Evolutionary conservation across 208 protist genomes (phyloP), one percentile per base, ranked within the genome.

Genomic region (Histomonas meleagridis): DNA sequence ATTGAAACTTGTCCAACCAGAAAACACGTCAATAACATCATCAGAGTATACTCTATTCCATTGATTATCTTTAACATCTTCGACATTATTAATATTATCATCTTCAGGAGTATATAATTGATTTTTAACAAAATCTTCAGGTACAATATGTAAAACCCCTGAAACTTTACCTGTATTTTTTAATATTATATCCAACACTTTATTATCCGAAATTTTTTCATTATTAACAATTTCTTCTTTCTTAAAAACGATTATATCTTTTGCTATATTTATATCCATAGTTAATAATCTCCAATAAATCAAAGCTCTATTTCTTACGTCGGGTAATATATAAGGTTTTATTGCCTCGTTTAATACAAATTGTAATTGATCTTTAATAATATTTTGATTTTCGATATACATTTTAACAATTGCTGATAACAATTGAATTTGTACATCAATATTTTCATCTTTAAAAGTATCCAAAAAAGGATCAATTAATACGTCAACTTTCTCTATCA

Each of bases 401-500:
- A 55, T 32, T 49, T 91, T 91, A 21, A 91, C 86, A 65, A 65
- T 23, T 0, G 86, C 86, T 32, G 86, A 69, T 12, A 91, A 38
- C 16, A 91, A 28, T 91, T 91, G 49, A 5, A 65, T 69, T 48
- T 91, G 86, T 26, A 91, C 86, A 32, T 46, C 40, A n/a, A 43
- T 7, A 12, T 12, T 3, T 91, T 91, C 86, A 51, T 91, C 86
- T 16, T 91, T 14, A 60, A 91, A 91, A 32, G n/a, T 70, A 32
- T 91, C 86, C 43, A 91, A 23, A 28, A 91, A 91, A 12, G 32
- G 92, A 62, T 96, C 95, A 78, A 99, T 95, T n/a, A 98, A 95
- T 53, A 96, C 95, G 62, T 95, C 96, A 28, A 97, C 97, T 94
- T 97, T 97, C 51, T 97, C 96, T 90, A 99, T 96, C 57, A 95